Evolutionary conservation across 345 rosid genomes (phyloP).

Genomic region (Combretum micranthum): DNA sequence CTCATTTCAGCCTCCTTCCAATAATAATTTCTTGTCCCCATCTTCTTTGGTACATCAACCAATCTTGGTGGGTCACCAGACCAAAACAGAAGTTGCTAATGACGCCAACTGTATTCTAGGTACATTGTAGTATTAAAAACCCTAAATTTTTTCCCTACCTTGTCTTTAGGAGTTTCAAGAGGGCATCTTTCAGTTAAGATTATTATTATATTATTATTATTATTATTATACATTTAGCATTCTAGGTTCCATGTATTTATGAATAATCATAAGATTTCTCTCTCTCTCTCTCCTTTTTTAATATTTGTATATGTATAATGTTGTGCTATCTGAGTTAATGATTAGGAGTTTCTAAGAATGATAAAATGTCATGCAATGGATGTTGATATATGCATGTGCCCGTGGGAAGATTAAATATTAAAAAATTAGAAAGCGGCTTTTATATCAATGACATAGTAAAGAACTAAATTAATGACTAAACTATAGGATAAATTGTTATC

Average conservation of each 20-base stretch:
- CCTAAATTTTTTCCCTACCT: background rate
- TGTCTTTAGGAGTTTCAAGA: background rate
- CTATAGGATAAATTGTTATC: no score
- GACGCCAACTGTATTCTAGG: conserved; percentile 6
- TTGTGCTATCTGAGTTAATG: conserved; percentile 27
- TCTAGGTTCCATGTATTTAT: no score
- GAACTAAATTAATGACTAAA: no score
- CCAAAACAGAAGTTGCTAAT: conserved; percentile 8
- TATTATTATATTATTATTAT: no score
- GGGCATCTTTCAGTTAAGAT: background rate
- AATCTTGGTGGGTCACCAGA: conserved; percentile 13
- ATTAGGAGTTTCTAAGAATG: conserved; percentile 18
- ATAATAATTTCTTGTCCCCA: background rate
- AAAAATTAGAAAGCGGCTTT: background rate
- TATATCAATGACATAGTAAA: no score
- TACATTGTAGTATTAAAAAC: background rate
- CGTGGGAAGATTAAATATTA: background rate
- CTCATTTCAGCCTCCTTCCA: background rate
- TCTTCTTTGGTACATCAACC: conserved; percentile 1
- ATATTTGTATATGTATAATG: background rate
- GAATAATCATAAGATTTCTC: no score
- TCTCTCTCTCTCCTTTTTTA: background rate
- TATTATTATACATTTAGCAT: no score
- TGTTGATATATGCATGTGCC: conserved; percentile 20
- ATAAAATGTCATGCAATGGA: conserved; percentile 1